phyloP scores from a whole-genome alignment of 2,329 filamentous ascomycete species.

The Knoxdaviesia capensis region DNA sequence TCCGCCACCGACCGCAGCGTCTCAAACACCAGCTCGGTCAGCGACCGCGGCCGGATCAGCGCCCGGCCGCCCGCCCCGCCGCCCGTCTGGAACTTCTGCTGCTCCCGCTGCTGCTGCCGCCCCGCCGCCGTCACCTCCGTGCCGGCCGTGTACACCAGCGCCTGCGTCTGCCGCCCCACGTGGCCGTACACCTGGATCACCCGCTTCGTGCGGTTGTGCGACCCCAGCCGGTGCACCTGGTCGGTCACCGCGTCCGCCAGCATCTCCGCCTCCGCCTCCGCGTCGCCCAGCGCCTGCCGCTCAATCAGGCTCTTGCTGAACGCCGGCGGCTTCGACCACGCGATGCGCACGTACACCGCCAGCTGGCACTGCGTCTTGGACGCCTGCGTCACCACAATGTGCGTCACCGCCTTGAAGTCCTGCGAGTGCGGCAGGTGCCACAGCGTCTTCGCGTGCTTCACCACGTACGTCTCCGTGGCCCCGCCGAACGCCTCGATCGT shows the following conservation, averaged over 20 bases:
- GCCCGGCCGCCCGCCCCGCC: slow-evolving; percentile 13
- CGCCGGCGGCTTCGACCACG: slow-evolving; percentile 54
- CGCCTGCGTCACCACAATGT: slow-evolving; percentile 84
- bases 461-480: slow-evolving; percentile 43
- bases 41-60: slow-evolving; percentile 31
- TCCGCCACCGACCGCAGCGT: slow-evolving; percentile 52
- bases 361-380: slow-evolving; percentile 86
- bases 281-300: slow-evolving; percentile 55
- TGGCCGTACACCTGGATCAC: slow-evolving; percentile 64
- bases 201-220: slow-evolving; percentile 54
- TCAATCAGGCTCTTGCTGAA: slow-evolving; percentile 42
- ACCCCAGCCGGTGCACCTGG: slow-evolving; percentile 54
- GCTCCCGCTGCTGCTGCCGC: slow-evolving; percentile 5
- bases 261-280: slow-evolving; percentile 51
- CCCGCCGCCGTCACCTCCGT: background rate
- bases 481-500: slow-evolving; percentile 68
- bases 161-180: slow-evolving; percentile 47
- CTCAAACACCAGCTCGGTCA: slow-evolving; percentile 54
- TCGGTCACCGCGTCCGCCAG: slow-evolving; percentile 58
- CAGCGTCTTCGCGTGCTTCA: slow-evolving; percentile 39
- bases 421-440: slow-evolving; percentile 76
- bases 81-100: slow-evolving; percentile 27
- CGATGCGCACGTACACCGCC: slow-evolving; percentile 69
- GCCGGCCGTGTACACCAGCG: slow-evolving; percentile 33
- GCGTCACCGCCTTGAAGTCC: slow-evolving; percentile 65